phyloP scores from a whole-genome alignment of 768 basidiomycete species.

The Psilocybe cyanescens region DNA sequence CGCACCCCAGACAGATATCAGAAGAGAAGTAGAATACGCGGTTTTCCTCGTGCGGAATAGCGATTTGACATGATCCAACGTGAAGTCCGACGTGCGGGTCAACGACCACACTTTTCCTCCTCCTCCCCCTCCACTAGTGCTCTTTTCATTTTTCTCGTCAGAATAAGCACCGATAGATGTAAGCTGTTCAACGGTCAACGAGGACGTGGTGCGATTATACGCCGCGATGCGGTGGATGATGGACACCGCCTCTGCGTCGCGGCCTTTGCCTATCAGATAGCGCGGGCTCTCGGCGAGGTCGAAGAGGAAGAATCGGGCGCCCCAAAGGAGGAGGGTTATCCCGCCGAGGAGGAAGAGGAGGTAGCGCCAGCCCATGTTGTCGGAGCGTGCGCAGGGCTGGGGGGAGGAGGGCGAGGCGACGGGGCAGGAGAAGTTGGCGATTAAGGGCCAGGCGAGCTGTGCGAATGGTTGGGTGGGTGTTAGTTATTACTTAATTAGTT shows the following conservation, averaged over 20 bases:
- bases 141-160: slow-evolving; percentile 1
- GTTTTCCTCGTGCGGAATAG: slow-evolving; percentile 67
- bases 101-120: slow-evolving; percentile 26
- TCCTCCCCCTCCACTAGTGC: background rate
- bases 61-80: slow-evolving; percentile 49
- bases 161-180: slow-evolving; percentile 20
- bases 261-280: slow-evolving; percentile 71
- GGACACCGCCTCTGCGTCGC: slow-evolving; percentile 65
- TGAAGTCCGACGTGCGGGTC: slow-evolving; percentile 40
- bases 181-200: slow-evolving; percentile 59
- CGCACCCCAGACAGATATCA: slow-evolving; percentile 56
- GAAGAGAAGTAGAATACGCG: slow-evolving; percentile 66
- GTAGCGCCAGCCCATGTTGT: slow-evolving; percentile 78
- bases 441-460: slow-evolving; percentile 64
- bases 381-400: slow-evolving; percentile 43
- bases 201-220: slow-evolving; percentile 56
- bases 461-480: too few species aligned
- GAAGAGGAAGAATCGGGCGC: slow-evolving; percentile 69
- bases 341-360: slow-evolving; percentile 76
- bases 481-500: too few species aligned
- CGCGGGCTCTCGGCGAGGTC: slow-evolving; percentile 72
- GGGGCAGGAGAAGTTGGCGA: slow-evolving; percentile 68
- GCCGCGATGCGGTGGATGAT: slow-evolving; percentile 63
- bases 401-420: slow-evolving; percentile 12
- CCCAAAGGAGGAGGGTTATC: slow-evolving; percentile 64